Conservation (phyloP, 1,284 basidiomycete species). For the Spongispora temasekensis region DNA sequence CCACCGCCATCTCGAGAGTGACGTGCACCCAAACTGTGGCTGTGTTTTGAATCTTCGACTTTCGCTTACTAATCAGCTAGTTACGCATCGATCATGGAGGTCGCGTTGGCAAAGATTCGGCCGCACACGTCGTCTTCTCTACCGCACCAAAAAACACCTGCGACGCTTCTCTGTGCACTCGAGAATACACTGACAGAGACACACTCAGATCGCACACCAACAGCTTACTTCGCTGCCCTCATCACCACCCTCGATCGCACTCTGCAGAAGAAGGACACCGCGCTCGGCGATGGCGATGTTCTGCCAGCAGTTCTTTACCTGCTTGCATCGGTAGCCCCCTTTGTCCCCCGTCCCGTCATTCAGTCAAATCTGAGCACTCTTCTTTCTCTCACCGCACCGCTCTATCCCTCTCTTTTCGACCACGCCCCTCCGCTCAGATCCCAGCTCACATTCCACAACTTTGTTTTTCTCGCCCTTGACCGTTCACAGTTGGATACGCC, state of each 20-base stretch:
- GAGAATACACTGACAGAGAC: constrained; percentile 88
- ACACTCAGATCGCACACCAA: constrained; percentile 66
- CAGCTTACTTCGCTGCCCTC: constrained; percentile 89
- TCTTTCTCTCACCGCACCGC: constrained; percentile 71
- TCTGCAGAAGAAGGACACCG: constrained; percentile 61
- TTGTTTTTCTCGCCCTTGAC: constrained; percentile 68
- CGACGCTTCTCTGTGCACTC: constrained; percentile 85
- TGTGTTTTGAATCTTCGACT: too few relatives aligned
- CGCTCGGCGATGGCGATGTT: constrained; percentile 76
- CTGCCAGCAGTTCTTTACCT: constrained; percentile 89
- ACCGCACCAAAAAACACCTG: constrained; percentile 88
- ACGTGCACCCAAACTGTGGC: constrained; percentile 4
- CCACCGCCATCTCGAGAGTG: constrained; percentile 17
- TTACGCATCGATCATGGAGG: constrained; percentile 46
- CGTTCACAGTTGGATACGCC: constrained; percentile 67
- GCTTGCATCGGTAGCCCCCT: constrained; percentile 76
- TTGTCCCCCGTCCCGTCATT: constrained; percentile 75
- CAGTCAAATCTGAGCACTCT: constrained; percentile 66
- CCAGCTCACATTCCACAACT: constrained; percentile 72
- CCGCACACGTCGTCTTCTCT: constrained; percentile 83
- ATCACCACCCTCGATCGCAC: constrained; percentile 79
- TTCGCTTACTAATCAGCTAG: background rate
- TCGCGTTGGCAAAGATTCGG: constrained; percentile 82
- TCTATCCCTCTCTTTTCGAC: constrained; percentile 66
- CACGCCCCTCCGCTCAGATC: constrained; percentile 76